A percentile compares a stretch with the other conserved stretches of the same genome.
phyloP scores from a whole-genome alignment of 2,329 filamentous ascomycete species.

The Hypoxylon sp. region DNA sequence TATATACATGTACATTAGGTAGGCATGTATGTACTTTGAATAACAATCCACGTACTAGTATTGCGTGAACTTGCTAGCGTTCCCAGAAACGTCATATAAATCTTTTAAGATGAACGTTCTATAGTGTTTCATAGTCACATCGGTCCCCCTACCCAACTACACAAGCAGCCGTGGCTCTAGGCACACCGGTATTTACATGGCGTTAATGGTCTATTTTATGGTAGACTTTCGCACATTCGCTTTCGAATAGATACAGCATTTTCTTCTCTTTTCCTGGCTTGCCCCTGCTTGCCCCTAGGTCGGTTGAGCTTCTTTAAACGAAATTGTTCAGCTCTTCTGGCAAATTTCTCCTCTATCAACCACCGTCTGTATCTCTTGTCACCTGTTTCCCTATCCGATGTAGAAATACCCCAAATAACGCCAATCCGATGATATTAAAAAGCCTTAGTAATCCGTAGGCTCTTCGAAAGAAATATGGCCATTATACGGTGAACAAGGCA shows the following conservation, averaged over 20 bases:
- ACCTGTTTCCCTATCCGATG: neutral
- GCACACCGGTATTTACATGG: neutral
- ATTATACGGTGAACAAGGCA: conserved; percentile 4
- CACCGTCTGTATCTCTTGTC: conserved; percentile 6
- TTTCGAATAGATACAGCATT: neutral
- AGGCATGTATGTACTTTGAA: too few species aligned
- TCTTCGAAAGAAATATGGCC: conserved; percentile 14
- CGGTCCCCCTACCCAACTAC: neutral
- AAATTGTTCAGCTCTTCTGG: conserved; percentile 10
- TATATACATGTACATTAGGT: too few species aligned
- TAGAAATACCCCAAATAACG: conserved; percentile 15
- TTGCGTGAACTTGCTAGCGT: too few species aligned
- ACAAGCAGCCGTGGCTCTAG: neutral
- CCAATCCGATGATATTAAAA: conserved; percentile 22
- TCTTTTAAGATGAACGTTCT: neutral
- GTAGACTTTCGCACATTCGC: neutral
- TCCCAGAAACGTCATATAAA: too few species aligned
- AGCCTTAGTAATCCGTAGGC: neutral
- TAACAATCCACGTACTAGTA: too few species aligned
- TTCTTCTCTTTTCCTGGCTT: conserved; percentile 1
- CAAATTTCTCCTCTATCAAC: conserved; percentile 20
- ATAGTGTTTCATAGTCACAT: neutral
- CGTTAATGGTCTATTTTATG: neutral
- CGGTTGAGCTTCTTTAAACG: neutral
- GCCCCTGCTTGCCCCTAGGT: neutral